Conservation (phyloP, 2,329 filamentous ascomycete genomes). For the Lachnellula suecica region DNA sequence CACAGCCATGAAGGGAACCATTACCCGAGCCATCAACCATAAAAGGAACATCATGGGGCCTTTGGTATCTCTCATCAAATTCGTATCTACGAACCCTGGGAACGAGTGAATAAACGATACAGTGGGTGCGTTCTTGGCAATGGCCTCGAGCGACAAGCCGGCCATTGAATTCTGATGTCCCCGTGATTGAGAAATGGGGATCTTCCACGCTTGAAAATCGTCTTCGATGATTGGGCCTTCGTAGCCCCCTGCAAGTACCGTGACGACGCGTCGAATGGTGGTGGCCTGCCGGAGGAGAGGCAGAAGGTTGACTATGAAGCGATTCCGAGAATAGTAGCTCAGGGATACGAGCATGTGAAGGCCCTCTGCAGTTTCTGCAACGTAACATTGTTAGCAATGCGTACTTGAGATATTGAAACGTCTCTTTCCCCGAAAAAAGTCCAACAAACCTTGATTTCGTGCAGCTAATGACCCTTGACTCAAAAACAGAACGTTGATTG, state of each 20-base stretch:
- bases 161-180: conserved; percentile 48
- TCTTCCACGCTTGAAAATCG: conserved; percentile 40
- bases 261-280: conserved; percentile 49
- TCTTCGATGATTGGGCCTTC: conserved; percentile 47
- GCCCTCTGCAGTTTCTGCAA: conserved; percentile 48
- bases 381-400: background rate
- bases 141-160: conserved; percentile 44
- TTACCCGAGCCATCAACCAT: background rate
- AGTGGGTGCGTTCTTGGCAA: conserved; percentile 44
- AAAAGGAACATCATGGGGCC: conserved; percentile 14
- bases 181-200: conserved; percentile 36
- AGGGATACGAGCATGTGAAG: conserved; percentile 49
- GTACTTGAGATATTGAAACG: background rate
- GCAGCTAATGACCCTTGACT: conserved; percentile 38
- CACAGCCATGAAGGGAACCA: conserved; percentile 3
- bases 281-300: conserved; percentile 48
- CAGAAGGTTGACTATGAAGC: conserved; percentile 55
- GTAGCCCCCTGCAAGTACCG: conserved; percentile 48
- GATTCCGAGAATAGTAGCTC: conserved; percentile 53
- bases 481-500: conserved; percentile 55
- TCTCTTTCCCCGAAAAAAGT: background rate
- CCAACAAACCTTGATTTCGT: conserved; percentile 35
- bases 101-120: conserved; percentile 49
- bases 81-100: conserved; percentile 40
- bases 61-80: conserved; percentile 26